phyloP scores from a whole-genome alignment of 768 basidiomycete genomes.

The Paxillus involutus region DNA sequence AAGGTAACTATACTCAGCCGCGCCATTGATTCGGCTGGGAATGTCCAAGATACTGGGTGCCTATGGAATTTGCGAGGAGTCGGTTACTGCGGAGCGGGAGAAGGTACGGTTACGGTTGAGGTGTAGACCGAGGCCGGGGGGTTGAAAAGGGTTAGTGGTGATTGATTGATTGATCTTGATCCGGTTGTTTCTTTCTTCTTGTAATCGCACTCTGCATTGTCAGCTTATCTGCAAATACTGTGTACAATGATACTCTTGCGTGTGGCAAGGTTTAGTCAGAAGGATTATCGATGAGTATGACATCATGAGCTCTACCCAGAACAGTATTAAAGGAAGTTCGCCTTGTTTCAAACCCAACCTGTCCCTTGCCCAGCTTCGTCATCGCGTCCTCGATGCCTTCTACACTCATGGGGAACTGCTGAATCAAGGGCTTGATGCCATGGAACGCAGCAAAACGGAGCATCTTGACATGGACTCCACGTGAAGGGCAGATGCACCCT shows the following conservation, averaged over 20 bases:
- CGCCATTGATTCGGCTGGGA: conserved; percentile 50
- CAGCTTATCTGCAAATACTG: no score
- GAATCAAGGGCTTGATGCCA: conserved; percentile 26
- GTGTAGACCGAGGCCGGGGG: background rate
- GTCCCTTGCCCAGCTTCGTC: conserved; percentile 21
- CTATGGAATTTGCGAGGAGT: conserved; percentile 72
- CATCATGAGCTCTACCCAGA: no score
- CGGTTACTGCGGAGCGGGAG: conserved; percentile 38
- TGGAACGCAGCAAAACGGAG: conserved; percentile 34
- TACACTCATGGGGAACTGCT: conserved; percentile 32
- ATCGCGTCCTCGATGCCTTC: conserved; percentile 32
- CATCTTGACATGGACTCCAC: conserved; percentile 31
- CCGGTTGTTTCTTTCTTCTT: no score
- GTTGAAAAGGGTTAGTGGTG: background rate
- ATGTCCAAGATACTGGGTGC: conserved; percentile 47
- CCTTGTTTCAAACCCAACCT: background rate
- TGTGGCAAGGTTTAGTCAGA: no score
- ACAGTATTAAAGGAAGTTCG: no score
- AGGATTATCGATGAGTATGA: no score
- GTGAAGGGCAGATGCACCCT: conserved; percentile 21
- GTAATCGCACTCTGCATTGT: no score
- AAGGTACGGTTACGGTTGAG: conserved; percentile 3
- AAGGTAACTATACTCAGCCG: conserved; percentile 40
- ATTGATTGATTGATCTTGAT: no score
- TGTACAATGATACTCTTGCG: no score